Evolutionary conservation across 495 filamentous ascomycete genomes (phyloP).

Genomic region (Xylaria castorea): DNA sequence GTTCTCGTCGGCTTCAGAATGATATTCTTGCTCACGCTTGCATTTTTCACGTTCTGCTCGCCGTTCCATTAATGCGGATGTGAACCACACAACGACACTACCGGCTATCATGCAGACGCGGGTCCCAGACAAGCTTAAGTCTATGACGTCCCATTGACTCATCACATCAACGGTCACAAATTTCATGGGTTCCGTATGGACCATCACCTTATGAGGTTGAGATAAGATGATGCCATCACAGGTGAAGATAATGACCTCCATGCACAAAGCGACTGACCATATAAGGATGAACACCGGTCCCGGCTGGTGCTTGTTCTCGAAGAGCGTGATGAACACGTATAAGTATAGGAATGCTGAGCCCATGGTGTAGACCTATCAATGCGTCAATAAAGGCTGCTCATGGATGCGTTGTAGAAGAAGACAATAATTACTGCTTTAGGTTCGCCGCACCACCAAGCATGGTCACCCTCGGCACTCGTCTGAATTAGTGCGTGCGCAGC

Average conservation of each 20-base stretch:
- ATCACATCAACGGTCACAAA: slow-evolving; percentile 32
- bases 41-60: slow-evolving; percentile 43
- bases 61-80: slow-evolving; percentile 38
- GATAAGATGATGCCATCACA: slow-evolving; percentile 68
- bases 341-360: slow-evolving; percentile 67
- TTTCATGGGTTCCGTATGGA: slow-evolving; percentile 30
- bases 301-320: slow-evolving; percentile 79
- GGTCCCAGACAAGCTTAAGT: slow-evolving; percentile 52
- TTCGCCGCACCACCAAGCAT: slow-evolving; percentile 92
- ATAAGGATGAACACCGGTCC: slow-evolving; percentile 73
- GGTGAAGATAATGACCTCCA: slow-evolving; percentile 73
- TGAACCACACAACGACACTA: slow-evolving; percentile 51
- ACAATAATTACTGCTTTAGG: slow-evolving; percentile 77
- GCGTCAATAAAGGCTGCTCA: slow-evolving; percentile 18
- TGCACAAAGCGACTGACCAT: slow-evolving; percentile 71
- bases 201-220: slow-evolving; percentile 58
- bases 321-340: slow-evolving; percentile 73
- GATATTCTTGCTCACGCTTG: slow-evolving; percentile 55
- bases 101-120: slow-evolving; percentile 48
- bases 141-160: slow-evolving; percentile 59
- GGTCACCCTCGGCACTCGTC: slow-evolving; percentile 43
- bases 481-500: slow-evolving; percentile 72
- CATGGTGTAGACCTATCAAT: slow-evolving; percentile 75
- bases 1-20: slow-evolving; percentile 51
- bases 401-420: slow-evolving; percentile 4